Conservation (phyloP, 2,329 filamentous ascomycete genomes). For the Ophiostoma sp. region DNA sequence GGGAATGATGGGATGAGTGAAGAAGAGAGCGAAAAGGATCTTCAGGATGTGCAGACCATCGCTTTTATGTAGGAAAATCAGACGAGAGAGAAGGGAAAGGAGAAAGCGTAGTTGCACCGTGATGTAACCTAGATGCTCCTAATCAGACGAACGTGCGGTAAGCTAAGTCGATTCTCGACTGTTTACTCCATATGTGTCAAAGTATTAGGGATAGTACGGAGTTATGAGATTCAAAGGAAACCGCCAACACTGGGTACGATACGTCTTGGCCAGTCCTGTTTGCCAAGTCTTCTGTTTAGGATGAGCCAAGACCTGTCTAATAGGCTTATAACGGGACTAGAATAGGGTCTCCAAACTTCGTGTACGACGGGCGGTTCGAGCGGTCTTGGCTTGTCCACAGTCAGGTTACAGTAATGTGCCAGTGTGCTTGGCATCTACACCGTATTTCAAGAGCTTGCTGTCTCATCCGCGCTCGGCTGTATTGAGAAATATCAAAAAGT, state of each 20-base stretch:
- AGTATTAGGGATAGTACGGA: not conserved
- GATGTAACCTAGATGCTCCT: not conserved
- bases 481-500: not conserved
- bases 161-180: not conserved
- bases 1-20: conserved; percentile 3
- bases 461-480: not conserved
- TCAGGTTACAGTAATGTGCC: conserved; percentile 1
- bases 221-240: conserved; percentile 4
- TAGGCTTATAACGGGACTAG: not conserved
- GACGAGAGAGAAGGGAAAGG: not conserved
- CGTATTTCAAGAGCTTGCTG: not conserved
- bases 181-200: not conserved
- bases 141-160: not conserved
- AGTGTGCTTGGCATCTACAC: not conserved
- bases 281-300: not conserved
- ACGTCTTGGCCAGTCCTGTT: conserved; percentile 4
- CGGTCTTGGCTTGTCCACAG: conserved; percentile 5
- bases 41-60: conserved; percentile 1
- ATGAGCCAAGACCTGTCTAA: conserved; percentile 6
- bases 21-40: not conserved
- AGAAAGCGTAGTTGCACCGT: not conserved
- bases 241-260: not conserved
- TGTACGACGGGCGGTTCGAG: not conserved
- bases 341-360: not conserved
- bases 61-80: not conserved